Base-by-base conservation (phyloP, 768 basidiomycete species). In the Lactarius trivialis region DNA sequence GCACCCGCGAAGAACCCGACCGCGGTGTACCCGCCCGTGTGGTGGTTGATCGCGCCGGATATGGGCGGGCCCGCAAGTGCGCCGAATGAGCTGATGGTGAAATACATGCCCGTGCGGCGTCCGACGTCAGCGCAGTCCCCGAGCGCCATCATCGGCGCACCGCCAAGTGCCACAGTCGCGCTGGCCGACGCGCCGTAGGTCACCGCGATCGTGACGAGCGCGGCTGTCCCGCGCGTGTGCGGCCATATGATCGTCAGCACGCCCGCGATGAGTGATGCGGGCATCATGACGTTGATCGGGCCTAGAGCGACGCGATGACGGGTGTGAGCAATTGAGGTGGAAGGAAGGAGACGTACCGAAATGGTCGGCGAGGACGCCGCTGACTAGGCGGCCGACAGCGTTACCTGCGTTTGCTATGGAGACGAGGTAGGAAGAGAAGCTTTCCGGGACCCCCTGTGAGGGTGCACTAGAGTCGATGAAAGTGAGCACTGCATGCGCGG, bases 241-340 rank as follows among this genome's bases (percentile, higher is more conserved):
- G 90, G 90, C 91, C 91, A 92, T 4, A 76, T 76, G 66, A 84
- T 84, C 0, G 89, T 88, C 48, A 85, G 68, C 33, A 83, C 71
- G 0, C 80, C 86, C 0, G 85, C 82, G 1, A 81, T 49, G n/a
- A 78, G 60, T 0, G 82, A 85, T 34, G 84, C 82, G 0, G 88
- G 85, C 14, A 79, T 80, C 78, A 91, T 85, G 32, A 87, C 75
- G 64, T 86, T 91, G 66, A 89, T 76, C 0, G 82, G 72, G 17
- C 90, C 90, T 85, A 32, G 12, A 30, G 34, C 33, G 34, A 36
- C 36, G 37, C 15, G 1, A 17, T 43, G 61, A 6, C 67, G 58
- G 14, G 7, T 15, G 6, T 5, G n/a, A 24, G 39, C 30, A 39
- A 19, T 17, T 32, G 12, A 4, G 39, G 24, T 49, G n/a, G 49